Conservation (phyloP, 106 monocot species). For the Allium sativum region DNA sequence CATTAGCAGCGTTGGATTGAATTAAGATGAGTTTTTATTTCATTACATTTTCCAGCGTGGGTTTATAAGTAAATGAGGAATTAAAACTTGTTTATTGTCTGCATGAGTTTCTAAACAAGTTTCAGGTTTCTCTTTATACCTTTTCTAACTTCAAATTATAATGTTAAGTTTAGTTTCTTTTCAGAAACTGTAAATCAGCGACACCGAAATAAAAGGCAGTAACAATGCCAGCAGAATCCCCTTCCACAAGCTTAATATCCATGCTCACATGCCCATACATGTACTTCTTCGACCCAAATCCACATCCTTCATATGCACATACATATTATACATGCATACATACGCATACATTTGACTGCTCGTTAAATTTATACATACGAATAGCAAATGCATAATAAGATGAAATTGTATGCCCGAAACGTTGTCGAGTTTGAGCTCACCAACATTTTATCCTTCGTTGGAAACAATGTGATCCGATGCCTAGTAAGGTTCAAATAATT, state of each 20-base stretch:
- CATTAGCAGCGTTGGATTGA: too few species aligned
- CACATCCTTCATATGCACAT: constrained; percentile 17
- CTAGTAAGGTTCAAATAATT: constrained; percentile 40
- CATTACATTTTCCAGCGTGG: too few species aligned
- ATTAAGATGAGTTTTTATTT: too few species aligned
- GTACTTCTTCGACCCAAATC: constrained; percentile 35
- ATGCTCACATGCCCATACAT: constrained; percentile 47
- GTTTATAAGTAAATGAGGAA: too few species aligned
- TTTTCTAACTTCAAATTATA: too few species aligned
- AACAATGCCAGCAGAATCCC: constrained; percentile 47
- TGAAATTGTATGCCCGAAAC: constrained; percentile 3
- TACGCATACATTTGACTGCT: neutral
- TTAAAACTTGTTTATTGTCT: too few species aligned
- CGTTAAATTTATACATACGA: neutral
- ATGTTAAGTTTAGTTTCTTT: too few species aligned
- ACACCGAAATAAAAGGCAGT: constrained; percentile 39
- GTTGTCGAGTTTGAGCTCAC: constrained; percentile 26
- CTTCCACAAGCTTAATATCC: constrained; percentile 34
- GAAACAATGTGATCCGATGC: constrained; percentile 27
- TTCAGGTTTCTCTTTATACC: too few species aligned
- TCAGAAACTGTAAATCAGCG: neutral
- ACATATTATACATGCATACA: neutral
- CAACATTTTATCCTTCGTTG: constrained; percentile 6
- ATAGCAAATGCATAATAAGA: too few species aligned
- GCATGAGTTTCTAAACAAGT: too few species aligned